phyloP scores from a whole-genome alignment of 768 basidiomycete species.

The Sporobolomyces pararoseus region DNA sequence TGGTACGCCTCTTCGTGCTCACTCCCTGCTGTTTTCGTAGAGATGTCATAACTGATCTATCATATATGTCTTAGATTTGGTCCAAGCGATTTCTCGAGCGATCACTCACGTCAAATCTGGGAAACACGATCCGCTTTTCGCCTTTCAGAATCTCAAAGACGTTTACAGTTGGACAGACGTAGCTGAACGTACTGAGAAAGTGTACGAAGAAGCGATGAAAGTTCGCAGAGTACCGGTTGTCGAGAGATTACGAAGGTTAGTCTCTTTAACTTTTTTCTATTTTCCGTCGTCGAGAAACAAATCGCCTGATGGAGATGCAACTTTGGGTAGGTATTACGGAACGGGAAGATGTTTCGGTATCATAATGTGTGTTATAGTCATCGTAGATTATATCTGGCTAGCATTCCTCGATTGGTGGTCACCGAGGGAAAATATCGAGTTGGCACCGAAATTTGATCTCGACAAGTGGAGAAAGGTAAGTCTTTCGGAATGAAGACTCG shows the following conservation, averaged over 20 bases:
- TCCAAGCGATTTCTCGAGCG: slow-evolving; percentile 75
- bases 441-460: slow-evolving; percentile 50
- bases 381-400: slow-evolving; percentile 87
- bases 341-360: slow-evolving; percentile 76
- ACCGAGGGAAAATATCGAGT: slow-evolving; percentile 72
- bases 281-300: not conserved
- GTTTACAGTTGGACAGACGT: slow-evolving; percentile 88
- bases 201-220: slow-evolving; percentile 68
- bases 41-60: too few species aligned
- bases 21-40: not conserved
- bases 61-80: too few species aligned
- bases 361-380: slow-evolving; percentile 80
- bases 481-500: too few species aligned
- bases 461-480: slow-evolving; percentile 29
- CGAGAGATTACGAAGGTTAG: slow-evolving; percentile 70
- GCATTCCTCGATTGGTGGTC: slow-evolving; percentile 75
- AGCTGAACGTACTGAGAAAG: slow-evolving; percentile 71
- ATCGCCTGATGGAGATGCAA: not conserved
- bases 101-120: slow-evolving; percentile 65
- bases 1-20: slow-evolving; percentile 56
- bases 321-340: slow-evolving; percentile 61
- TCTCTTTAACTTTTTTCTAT: not conserved
- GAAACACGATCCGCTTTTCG: slow-evolving; percentile 66
- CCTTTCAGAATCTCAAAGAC: slow-evolving; percentile 69
- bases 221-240: slow-evolving; percentile 66